Conservation (phyloP, 140 eudicot genomes). For the Anethum foeniculum region DNA sequence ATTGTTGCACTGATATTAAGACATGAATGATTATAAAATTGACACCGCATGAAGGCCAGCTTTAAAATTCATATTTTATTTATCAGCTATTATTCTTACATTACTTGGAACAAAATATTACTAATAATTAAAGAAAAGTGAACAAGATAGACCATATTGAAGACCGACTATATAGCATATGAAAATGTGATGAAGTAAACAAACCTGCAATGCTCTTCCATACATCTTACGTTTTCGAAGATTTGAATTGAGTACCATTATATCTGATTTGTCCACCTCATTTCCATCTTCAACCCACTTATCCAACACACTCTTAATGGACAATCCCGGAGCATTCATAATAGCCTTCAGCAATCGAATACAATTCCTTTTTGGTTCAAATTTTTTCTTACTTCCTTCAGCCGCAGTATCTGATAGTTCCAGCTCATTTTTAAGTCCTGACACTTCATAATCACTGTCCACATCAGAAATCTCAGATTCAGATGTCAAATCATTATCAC, state of each 20-base stretch:
- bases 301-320: conserved; percentile 33
- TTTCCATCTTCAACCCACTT: conserved; percentile 61
- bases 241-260: conserved; percentile 13
- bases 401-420: conserved; percentile 14
- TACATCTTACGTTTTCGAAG: conserved; percentile 51
- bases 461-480: conserved; percentile 45
- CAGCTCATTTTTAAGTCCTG: conserved; percentile 18
- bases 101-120: not conserved
- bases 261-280: conserved; percentile 28
- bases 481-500: conserved; percentile 27
- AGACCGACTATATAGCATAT: not conserved
- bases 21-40: not conserved
- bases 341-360: conserved; percentile 34
- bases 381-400: conserved; percentile 17
- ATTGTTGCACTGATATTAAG: not conserved
- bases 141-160: not conserved
- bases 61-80: not conserved
- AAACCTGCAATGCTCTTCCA: conserved; percentile 72
- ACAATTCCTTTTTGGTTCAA: conserved; percentile 1
- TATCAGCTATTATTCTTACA: not conserved
- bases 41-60: not conserved
- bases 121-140: not conserved
- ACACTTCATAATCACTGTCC: conserved; percentile 13
- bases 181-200: not conserved
- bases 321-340: conserved; percentile 27